Evolutionary conservation across 768 basidiomycete species (phyloP).

Genomic region (Nidularia sp.): DNA sequence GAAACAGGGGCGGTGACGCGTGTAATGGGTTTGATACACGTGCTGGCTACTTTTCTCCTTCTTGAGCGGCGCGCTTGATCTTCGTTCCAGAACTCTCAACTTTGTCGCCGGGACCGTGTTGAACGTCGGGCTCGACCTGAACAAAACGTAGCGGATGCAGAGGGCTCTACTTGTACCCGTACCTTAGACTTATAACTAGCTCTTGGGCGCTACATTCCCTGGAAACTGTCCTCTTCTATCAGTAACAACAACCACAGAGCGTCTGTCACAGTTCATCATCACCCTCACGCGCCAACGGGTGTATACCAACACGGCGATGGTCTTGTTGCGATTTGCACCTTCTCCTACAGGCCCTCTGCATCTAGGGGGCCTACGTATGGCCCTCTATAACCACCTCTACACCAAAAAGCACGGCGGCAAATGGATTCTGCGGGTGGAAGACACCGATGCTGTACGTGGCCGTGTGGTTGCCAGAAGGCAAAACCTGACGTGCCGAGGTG

Average conservation of each 20-base stretch:
- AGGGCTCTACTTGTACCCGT: no score
- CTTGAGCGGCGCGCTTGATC: no score
- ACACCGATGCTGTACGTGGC: constrained; percentile 80
- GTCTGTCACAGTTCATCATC: no score
- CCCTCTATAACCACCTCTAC: constrained; percentile 86
- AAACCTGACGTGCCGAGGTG: neutral
- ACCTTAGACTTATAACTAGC: no score
- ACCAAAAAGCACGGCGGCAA: constrained; percentile 80
- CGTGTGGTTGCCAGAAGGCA: neutral
- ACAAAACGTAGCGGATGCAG: no score
- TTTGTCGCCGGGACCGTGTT: no score
- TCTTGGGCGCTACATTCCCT: neutral
- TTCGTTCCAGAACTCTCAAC: no score
- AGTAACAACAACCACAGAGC: neutral
- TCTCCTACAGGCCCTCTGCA: constrained; percentile 95
- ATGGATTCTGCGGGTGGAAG: constrained; percentile 92
- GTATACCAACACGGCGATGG: constrained; percentile 26
- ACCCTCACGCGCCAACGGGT: neutral
- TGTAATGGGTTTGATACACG: no score
- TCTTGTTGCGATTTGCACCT: constrained; percentile 87
- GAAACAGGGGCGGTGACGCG: no score
- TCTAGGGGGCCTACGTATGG: constrained; percentile 91
- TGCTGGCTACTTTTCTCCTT: no score
- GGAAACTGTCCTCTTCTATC: neutral
- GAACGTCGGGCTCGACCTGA: no score